Percentiles rank a stretch among this genome's conserved stretches.
Conservation (phyloP, 176 grass and related monocot genomes). For the Eragrostis nindensis region DNA sequence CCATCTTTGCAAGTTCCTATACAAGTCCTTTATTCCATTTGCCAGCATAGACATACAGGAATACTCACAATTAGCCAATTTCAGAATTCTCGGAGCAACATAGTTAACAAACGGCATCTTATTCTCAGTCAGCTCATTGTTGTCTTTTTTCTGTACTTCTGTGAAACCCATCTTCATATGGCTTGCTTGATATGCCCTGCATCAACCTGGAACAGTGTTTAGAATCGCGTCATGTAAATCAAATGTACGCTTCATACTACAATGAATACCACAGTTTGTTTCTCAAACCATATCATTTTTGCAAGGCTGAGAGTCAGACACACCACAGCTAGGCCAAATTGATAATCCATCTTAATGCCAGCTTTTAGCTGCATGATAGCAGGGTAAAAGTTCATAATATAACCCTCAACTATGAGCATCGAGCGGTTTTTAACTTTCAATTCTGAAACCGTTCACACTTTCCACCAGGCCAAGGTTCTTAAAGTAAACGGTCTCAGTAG, state of each 20-base stretch:
- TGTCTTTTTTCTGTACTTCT: neutral
- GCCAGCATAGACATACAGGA: neutral
- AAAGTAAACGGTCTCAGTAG: too few relatives aligned
- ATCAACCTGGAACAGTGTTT: too few relatives aligned
- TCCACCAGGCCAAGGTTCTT: neutral
- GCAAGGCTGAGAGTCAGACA: too few relatives aligned
- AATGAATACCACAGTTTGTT: neutral
- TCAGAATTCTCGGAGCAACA: neutral
- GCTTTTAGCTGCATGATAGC: neutral
- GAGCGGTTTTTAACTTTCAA: neutral
- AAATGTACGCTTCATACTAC: constrained; percentile 5
- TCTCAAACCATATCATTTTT: too few relatives aligned
- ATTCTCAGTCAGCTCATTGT: neutral
- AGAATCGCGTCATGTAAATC: neutral
- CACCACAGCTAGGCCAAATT: too few relatives aligned
- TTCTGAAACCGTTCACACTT: neutral
- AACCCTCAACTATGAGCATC: neutral
- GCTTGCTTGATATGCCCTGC: neutral
- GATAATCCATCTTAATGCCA: neutral
- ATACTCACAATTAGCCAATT: neutral
- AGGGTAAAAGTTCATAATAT: neutral
- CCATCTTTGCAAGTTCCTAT: neutral
- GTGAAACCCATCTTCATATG: neutral
- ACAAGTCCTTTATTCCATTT: neutral
- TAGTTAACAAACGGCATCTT: neutral